Evolutionary conservation across 1,139 yeast genomes (phyloP).

Genomic region (Saccharomyces pastorianus): DNA sequence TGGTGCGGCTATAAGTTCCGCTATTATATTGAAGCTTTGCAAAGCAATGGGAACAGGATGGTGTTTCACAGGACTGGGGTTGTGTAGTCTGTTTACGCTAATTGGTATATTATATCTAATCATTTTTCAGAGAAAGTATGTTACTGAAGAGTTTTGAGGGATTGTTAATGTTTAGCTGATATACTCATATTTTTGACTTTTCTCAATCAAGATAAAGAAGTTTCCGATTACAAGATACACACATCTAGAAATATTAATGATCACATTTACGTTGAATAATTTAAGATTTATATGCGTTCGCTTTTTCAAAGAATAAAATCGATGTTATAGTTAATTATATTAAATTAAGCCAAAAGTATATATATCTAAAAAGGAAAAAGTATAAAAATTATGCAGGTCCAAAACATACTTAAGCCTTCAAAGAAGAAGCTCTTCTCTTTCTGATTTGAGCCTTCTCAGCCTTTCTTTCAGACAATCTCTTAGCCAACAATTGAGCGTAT

Average conservation of each 20-base stretch:
- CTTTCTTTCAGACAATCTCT: constrained; percentile 97
- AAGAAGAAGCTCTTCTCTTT: constrained; percentile 99
- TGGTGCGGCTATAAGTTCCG: constrained; percentile 51
- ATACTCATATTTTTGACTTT: too few species aligned
- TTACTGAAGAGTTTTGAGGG: background rate
- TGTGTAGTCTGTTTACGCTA: constrained; percentile 34
- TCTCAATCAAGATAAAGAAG: too few species aligned
- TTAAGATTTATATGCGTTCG: background rate
- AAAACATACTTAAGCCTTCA: constrained; percentile 54
- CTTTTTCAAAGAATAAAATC: background rate
- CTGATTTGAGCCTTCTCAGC: constrained; percentile 96
- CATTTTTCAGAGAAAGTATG: constrained; percentile 9
- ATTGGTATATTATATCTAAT: constrained; percentile 19
- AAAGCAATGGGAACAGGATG: constrained; percentile 47
- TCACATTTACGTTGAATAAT: too few species aligned
- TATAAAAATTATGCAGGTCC: constrained; percentile 8
- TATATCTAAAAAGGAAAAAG: constrained; percentile 13
- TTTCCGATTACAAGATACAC: constrained; percentile 3
- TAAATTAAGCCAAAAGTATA: constrained; percentile 11
- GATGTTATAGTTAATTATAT: constrained; percentile 6
- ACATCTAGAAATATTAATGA: too few species aligned
- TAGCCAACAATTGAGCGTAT: constrained; percentile 96
- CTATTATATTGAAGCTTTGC: constrained; percentile 37
- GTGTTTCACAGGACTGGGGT: constrained; percentile 51
- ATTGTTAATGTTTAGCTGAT: background rate